phyloP scores from a whole-genome alignment of 139 green algal genomes.

The Micractinium sp. region DNA sequence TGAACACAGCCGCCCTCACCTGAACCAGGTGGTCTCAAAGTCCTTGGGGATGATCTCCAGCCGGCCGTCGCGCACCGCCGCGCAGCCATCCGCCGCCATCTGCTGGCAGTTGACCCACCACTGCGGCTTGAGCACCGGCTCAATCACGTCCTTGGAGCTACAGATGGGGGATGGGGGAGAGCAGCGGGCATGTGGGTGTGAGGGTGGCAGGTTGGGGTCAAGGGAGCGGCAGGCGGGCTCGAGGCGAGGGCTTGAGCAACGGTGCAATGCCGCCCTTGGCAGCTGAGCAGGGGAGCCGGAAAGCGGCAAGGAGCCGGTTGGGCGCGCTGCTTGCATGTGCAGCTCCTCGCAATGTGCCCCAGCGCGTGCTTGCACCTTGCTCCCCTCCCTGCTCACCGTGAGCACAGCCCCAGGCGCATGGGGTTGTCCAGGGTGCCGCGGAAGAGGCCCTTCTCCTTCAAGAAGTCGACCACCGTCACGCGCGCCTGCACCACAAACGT shows the following conservation, averaged over 20 bases:
- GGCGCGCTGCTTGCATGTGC: too few relatives aligned
- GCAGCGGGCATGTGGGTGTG: background rate
- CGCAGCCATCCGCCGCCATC: conserved; percentile 82
- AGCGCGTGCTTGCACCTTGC: too few relatives aligned
- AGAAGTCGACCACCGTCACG: conserved; percentile 80
- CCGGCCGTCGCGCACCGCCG: conserved; percentile 77
- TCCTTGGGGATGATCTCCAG: conserved; percentile 93
- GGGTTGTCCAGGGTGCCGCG: conserved; percentile 86
- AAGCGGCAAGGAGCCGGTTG: background rate
- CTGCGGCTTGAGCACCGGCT: conserved; percentile 97
- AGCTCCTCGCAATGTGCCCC: too few relatives aligned
- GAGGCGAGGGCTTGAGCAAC: background rate
- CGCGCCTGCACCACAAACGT: conserved; percentile 68
- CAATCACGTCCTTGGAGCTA: conserved; percentile 96
- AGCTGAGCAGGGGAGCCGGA: background rate
- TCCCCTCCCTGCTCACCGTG: conserved; percentile 8
- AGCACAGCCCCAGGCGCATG: conserved; percentile 96
- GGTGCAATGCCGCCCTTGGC: background rate
- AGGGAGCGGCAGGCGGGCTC: background rate
- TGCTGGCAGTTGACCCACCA: conserved; percentile 93
- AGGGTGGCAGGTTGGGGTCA: too few relatives aligned
- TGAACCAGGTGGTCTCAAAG: conserved; percentile 84
- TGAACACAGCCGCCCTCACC: conserved; percentile 58
- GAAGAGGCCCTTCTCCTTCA: conserved; percentile 88
- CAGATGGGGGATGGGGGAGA: background rate